Base-by-base conservation (phyloP, 75 land plant species). In the Sequoiadendron giganteum region DNA sequence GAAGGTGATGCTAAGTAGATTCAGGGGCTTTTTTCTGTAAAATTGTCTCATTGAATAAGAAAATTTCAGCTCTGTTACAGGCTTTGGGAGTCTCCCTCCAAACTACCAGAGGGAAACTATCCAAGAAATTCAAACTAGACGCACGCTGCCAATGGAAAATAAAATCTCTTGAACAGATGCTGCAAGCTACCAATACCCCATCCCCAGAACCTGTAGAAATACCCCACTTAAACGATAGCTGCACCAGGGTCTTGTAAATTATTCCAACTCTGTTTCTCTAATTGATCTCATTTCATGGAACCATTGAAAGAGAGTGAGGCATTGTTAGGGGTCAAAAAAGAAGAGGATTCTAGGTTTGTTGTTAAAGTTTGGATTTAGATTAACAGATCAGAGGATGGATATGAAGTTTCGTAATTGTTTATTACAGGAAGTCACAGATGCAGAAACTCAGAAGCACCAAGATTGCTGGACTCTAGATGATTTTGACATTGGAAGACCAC, bases 401-500 rank as follows among this genome's bases (percentile, higher is more conserved):
- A 75, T 75, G n/a, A 75, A 75, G 77, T 75, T 75, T 32, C 36
- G 7, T 10, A 32, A 10, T 30, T 45, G 10, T 82, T 42, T 82
- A 9, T 45, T 45, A 5, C 84, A 90, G 86, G 76, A 87, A 34
- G 88, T 87, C 0, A 39, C 38, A n/a, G 49, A 86, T 16, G 85
- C 34, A 11, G 88, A 58, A 61, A 30, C 70, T 36, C 34, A 42
- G 45, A 87, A 87, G 76, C 32, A 43, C 25, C 42, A 87, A 36
- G n/a, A 32, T 10, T 32, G 86, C 89, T 91, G 92, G 92, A 91
- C 85, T 52, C 85, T 91, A 25, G 83, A 88, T 13, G 92, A 91
- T 84, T 91, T 91, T 52, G 92, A 91, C 70, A 91, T 91, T 72
- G 92, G 92, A 11, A 91, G 85, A 88, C 92, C 92, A 21, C 86